Evolutionary conservation across 345 rosid genomes (phyloP).

Genomic region (Sisymbrium irio): DNA sequence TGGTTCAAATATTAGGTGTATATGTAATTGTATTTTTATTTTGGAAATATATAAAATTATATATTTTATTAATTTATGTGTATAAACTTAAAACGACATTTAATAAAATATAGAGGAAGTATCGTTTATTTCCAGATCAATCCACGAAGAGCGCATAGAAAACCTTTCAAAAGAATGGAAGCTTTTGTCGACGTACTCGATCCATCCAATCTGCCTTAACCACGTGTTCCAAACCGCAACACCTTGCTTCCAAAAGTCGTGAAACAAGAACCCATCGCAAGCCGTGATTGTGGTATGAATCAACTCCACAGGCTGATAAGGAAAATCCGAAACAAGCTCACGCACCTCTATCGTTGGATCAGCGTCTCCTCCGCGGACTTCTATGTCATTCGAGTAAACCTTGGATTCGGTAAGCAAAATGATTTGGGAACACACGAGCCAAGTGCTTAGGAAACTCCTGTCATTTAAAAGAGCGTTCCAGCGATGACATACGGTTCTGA

Average conservation of each 20-base stretch:
- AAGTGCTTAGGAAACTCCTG: neutral
- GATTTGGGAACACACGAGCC: neutral
- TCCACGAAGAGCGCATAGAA: too few species aligned
- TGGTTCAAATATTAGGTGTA: too few species aligned
- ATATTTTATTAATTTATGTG: too few species aligned
- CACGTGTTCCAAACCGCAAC: constrained; percentile 3
- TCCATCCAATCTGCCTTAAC: neutral
- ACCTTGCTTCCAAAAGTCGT: neutral
- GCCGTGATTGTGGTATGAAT: neutral
- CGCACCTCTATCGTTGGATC: neutral
- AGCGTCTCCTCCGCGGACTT: neutral
- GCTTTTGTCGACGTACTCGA: neutral
- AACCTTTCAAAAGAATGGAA: too few species aligned
- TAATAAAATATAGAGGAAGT: too few species aligned
- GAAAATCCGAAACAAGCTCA: neutral
- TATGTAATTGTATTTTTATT: too few species aligned
- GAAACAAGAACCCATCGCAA: constrained; percentile 1
- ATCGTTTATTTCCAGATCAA: too few species aligned
- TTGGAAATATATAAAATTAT: too few species aligned
- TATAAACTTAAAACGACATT: too few species aligned
- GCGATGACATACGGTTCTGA: neutral
- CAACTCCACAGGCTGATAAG: neutral
- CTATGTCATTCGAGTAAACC: neutral
- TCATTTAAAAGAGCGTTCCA: constrained; percentile 6
- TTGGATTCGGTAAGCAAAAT: neutral